Conservation (phyloP, 352 stramenopile genomes). For the Phytophthora uliginosa region DNA sequence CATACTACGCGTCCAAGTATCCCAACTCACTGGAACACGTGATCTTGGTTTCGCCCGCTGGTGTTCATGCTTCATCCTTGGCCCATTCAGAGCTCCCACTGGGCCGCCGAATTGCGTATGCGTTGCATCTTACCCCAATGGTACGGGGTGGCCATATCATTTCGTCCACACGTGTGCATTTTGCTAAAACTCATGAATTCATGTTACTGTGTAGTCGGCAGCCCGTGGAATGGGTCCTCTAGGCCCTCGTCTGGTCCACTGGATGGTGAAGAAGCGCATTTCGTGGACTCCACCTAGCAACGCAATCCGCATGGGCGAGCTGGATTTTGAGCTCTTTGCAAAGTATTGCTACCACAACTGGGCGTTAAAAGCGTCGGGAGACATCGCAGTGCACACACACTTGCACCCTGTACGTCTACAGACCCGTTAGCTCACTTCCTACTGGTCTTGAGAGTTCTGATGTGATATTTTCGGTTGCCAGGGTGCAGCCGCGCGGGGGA, state of each 20-base stretch:
- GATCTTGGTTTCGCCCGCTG: conserved; percentile 74
- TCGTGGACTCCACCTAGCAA: conserved; percentile 65
- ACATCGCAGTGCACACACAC: conserved; percentile 76
- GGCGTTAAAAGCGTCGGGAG: conserved; percentile 69
- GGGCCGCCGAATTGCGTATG: conserved; percentile 34
- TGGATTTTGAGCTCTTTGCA: conserved; percentile 71
- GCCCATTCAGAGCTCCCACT: conserved; percentile 46
- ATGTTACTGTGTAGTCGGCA: conserved; percentile 36
- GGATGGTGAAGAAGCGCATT: conserved; percentile 57
- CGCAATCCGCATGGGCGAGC: conserved; percentile 69
- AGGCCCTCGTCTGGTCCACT: conserved; percentile 54
- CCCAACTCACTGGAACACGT: conserved; percentile 64
- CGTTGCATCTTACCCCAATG: conserved; percentile 66
- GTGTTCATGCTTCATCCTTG: conserved; percentile 45
- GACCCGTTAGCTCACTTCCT: too few relatives aligned
- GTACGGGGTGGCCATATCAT: conserved; percentile 12
- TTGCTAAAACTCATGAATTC: not conserved
- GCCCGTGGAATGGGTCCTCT: conserved; percentile 69
- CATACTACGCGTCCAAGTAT: conserved; percentile 75
- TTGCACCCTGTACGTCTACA: conserved; percentile 52
- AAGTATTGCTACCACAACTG: conserved; percentile 85
- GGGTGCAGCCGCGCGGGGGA: conserved; percentile 49
- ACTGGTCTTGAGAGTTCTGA: too few relatives aligned
- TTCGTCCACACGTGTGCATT: not conserved
- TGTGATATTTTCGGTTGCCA: conserved; percentile 11